Conservation (phyloP, 441 rosid species). For the Arabidopsis hybrid region DNA sequence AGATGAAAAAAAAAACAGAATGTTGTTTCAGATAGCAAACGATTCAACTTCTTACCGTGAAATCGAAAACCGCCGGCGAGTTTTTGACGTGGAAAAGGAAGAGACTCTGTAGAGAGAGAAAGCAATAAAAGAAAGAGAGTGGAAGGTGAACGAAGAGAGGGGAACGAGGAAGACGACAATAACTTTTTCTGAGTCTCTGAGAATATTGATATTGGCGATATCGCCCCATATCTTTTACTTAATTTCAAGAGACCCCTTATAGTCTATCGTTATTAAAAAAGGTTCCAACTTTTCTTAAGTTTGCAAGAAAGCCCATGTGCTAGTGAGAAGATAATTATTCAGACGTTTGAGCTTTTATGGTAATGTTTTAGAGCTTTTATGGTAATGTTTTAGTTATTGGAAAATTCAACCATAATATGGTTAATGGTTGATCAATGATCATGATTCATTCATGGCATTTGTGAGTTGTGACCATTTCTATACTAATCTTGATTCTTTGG, state of each 20-base stretch:
- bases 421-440: no score
- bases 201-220: not conserved
- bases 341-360: not conserved
- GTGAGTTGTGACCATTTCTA: no score
- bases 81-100: not conserved
- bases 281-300: not conserved
- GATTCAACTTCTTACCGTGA: conserved; percentile 17
- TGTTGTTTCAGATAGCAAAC: not conserved
- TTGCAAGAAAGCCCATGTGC: not conserved
- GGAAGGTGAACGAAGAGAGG: not conserved
- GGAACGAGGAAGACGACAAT: conserved; percentile 32
- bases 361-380: not conserved
- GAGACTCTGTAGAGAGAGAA: not conserved
- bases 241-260: not conserved
- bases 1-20: not conserved
- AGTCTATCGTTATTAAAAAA: conserved; percentile 1
- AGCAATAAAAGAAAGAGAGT: not conserved
- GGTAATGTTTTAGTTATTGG: not conserved
- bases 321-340: not conserved
- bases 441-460: not conserved
- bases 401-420: not conserved
- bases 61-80: conserved; percentile 17
- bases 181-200: not conserved
- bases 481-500: not conserved
- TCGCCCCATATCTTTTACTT: not conserved